phyloP scores from a whole-genome alignment of 129 eudicot species.

The Flaveria ramosissima region DNA sequence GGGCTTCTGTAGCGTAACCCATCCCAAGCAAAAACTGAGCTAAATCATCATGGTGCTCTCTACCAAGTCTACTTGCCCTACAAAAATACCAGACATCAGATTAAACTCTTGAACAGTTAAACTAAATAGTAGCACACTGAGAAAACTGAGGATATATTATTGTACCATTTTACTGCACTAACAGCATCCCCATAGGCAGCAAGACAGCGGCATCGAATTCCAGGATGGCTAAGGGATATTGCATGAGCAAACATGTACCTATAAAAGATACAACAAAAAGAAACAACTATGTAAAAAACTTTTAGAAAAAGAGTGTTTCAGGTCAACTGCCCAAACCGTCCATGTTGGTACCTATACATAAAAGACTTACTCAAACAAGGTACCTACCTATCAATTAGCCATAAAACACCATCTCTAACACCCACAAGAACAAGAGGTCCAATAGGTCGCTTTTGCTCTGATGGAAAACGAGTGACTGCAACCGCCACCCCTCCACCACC shows the following conservation, averaged over 20 bases:
- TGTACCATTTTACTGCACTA: constrained; percentile 97
- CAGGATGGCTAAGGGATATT: constrained; percentile 96
- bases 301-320: background rate
- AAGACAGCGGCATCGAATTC: constrained; percentile 97
- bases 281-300: background rate
- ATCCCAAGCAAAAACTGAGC: constrained; percentile 99
- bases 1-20: constrained; percentile 99
- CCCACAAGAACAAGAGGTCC: constrained; percentile 96
- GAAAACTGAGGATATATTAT: constrained; percentile 8
- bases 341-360: background rate
- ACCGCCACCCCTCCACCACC: constrained; percentile 99
- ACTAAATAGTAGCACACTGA: background rate
- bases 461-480: constrained; percentile 94
- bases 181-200: constrained; percentile 99
- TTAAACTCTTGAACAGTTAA: background rate
- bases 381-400: constrained; percentile 86
- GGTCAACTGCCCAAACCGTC: background rate
- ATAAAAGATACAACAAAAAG: constrained; percentile 14
- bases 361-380: background rate
- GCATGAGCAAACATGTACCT: constrained; percentile 99
- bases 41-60: constrained; percentile 98
- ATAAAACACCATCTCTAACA: constrained; percentile 91
- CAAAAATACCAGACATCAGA: constrained; percentile 22
- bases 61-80: constrained; percentile 97
- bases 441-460: constrained; percentile 94